A percentile compares a stretch with the other conserved stretches of the same genome.
Evolutionary conservation across 495 filamentous ascomycete genomes (phyloP).

Genomic region (Neurospora sp.): DNA sequence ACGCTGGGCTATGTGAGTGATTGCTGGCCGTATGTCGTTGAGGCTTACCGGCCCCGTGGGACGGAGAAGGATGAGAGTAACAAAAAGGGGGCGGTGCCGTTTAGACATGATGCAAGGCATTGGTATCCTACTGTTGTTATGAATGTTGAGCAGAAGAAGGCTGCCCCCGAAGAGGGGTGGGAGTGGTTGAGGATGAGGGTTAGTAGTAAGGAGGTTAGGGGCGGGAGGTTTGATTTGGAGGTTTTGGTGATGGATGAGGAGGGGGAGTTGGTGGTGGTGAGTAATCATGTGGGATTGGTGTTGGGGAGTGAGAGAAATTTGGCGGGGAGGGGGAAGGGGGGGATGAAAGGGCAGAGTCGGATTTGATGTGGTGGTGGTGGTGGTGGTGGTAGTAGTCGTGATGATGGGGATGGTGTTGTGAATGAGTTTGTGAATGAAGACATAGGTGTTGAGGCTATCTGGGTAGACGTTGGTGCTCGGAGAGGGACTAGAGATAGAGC

Average conservation of each 20-base stretch:
- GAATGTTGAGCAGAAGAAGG: constrained; percentile 58
- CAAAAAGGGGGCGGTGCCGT: background rate
- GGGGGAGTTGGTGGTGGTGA: constrained; percentile 51
- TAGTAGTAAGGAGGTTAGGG: constrained; percentile 45
- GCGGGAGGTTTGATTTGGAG: constrained; percentile 57
- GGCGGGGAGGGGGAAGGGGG: constrained; percentile 5
- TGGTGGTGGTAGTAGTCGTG: background rate
- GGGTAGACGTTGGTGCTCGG: background rate
- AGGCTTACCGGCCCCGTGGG: constrained; percentile 13
- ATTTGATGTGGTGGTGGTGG: background rate
- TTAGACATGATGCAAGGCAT: constrained; percentile 13
- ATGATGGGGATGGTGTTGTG: background rate
- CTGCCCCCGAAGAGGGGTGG: constrained; percentile 43
- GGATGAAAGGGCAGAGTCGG: background rate
- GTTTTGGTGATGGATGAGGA: constrained; percentile 48
- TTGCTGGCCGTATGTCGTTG: constrained; percentile 26
- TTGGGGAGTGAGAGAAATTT: constrained; percentile 30
- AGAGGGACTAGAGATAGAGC: background rate
- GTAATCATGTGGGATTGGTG: constrained; percentile 53
- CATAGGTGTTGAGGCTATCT: background rate
- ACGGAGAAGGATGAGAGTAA: background rate
- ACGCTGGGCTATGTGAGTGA: constrained; percentile 52
- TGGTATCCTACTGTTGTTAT: constrained; percentile 78
- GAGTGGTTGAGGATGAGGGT: constrained; percentile 58
- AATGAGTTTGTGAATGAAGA: background rate